Evolutionary conservation across 1,139 yeast species (phyloP).

Genomic region (Blastobotrys proliferans): DNA sequence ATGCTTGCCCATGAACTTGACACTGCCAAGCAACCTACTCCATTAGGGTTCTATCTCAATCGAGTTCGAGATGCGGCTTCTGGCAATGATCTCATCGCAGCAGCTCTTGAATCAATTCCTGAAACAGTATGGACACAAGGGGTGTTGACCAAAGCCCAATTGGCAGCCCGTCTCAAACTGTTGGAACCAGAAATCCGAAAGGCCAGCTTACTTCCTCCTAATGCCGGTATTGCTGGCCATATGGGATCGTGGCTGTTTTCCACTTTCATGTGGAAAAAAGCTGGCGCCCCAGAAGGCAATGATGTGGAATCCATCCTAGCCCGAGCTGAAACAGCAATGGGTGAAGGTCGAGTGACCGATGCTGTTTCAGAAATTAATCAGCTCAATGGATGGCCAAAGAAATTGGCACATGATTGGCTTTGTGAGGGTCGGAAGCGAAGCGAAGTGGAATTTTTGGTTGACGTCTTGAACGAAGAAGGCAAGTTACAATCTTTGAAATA

Average conservation of each 20-base stretch:
- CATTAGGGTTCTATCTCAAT: slow-evolving; percentile 37
- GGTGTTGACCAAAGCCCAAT: slow-evolving; percentile 47
- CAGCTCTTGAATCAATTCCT: slow-evolving; percentile 46
- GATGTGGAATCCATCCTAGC: slow-evolving; percentile 89
- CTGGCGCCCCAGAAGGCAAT: slow-evolving; percentile 66
- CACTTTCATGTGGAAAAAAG: slow-evolving; percentile 60
- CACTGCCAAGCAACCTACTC: slow-evolving; percentile 33
- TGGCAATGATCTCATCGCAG: slow-evolving; percentile 44
- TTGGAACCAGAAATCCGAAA: slow-evolving; percentile 84
- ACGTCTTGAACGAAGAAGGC: slow-evolving; percentile 56
- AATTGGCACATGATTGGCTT: slow-evolving; percentile 88
- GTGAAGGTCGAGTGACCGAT: slow-evolving; percentile 71
- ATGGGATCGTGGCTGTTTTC: slow-evolving; percentile 75
- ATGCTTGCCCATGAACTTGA: slow-evolving; percentile 49
- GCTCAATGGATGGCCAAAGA: slow-evolving; percentile 91
- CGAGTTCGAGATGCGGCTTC: slow-evolving; percentile 41
- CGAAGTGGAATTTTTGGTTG: slow-evolving; percentile 78
- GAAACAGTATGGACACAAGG: slow-evolving; percentile 51
- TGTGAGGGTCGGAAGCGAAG: slow-evolving; percentile 81
- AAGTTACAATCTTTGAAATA: slow-evolving; percentile 19
- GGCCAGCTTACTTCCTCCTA: slow-evolving; percentile 85
- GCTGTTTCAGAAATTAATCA: slow-evolving; percentile 92
- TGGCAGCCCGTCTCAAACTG: slow-evolving; percentile 66
- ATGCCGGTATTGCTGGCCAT: slow-evolving; percentile 94
- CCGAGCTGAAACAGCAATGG: slow-evolving; percentile 72